Base-by-base conservation (phyloP, 176 grass and related monocot genomes). In the Juncus inflexus region DNA sequence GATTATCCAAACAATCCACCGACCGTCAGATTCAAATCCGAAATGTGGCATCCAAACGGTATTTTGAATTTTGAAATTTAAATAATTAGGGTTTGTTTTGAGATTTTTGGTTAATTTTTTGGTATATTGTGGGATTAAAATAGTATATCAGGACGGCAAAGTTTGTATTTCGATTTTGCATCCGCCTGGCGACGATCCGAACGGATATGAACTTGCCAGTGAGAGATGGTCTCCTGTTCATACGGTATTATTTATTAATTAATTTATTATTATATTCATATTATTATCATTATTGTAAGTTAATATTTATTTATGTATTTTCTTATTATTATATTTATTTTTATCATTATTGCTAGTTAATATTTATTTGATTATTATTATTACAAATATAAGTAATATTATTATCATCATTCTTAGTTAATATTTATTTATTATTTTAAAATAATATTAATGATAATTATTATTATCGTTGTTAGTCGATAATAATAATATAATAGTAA, bases 31-130 rank as follows among this genome's bases (percentile, higher is more conserved):
- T 96, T 96, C 81, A 88, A 82, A 37, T 96, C 87, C 65, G 92
- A 97, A 72, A 97, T 91, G 92, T 97, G 92, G 87, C 87, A 97
- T 85, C 87, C 87, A 15, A 97, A 91, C 62, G 92, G 92, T 97
- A 49, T 69, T 38, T 14, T 50, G 12, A 54, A 15, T 52, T 66
- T 40, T 50, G 60, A 12, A 63, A 49, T 56, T 76, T 10, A 9
- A 55, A 52, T 6, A 47, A 47, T 47, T 47, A 6, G 43, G 43
- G 43, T 47, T 47, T 47, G 9, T 47, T 47, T 47, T 47, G 4
- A 2, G 4, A 9, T 47, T 5, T 2, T 66, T 47, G 57, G 70
- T 12, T 63, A 42, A 76, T 28, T 50, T 37, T 47, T 37, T 79
- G 66, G 70, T 16, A 70, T 60, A 51, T 53, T 11, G 52, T 61